Evolutionary conservation across 2,329 filamentous ascomycete species (phyloP).

Genomic region (Pestalotiopsis fici): DNA sequence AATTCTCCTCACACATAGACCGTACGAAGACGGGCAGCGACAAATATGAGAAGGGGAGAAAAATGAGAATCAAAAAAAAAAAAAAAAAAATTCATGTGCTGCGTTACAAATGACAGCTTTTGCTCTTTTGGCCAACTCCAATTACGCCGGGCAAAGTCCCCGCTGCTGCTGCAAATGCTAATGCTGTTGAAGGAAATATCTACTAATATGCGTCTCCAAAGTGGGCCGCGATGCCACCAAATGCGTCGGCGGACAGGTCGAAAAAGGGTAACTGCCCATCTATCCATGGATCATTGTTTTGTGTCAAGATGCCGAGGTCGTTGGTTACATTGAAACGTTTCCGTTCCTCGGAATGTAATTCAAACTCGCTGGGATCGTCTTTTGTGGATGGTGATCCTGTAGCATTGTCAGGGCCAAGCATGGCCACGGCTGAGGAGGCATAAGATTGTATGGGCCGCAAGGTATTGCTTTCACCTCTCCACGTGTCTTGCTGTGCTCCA

Average conservation of each 20-base stretch:
- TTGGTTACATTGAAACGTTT: constrained; percentile 12
- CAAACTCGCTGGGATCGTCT: background rate
- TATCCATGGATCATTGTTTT: constrained; percentile 13
- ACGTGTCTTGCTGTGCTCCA: constrained; percentile 3
- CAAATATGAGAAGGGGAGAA: background rate
- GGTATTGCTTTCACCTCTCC: constrained; percentile 3
- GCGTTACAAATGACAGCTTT: background rate
- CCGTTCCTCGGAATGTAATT: constrained; percentile 3
- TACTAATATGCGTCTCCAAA: constrained; percentile 5
- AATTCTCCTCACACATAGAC: background rate
- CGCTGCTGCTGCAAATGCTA: constrained; percentile 1
- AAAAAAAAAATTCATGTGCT: background rate
- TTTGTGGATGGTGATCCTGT: background rate
- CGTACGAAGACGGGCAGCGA: background rate
- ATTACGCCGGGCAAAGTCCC: constrained; percentile 5
- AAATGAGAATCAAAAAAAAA: background rate
- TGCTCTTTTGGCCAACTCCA: constrained; percentile 5
- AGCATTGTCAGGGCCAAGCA: background rate
- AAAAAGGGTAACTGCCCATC: constrained; percentile 4
- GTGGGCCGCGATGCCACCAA: background rate
- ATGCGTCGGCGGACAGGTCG: background rate
- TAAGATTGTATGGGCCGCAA: background rate
- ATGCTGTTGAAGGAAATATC: background rate
- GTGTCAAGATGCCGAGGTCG: constrained; percentile 13
- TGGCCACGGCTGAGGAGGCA: constrained; percentile 1